These are phyloP conservation scores for Chlorophyllum brunneum DNA, from an alignment of 768 basidiomycete genomes.

Conservation along the genomic window DNA sequence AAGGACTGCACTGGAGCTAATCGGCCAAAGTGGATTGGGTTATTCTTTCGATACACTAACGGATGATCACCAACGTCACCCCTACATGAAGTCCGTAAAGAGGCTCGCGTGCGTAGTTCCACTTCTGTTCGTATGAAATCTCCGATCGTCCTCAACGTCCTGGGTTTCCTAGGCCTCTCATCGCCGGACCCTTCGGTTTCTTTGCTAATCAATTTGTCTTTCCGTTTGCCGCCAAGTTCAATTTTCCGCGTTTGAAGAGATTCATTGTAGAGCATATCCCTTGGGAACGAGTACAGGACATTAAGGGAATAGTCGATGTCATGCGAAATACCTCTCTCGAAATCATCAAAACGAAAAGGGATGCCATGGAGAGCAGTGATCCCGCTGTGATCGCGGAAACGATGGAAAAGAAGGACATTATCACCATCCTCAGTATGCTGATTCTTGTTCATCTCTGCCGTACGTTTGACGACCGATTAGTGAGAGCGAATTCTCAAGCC, in stretches of 20 bases:
- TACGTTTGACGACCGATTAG: conserved; percentile 16
- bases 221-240: conserved; percentile 1
- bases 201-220: conserved; percentile 9
- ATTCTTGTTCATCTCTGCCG: neutral
- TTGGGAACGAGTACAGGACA: conserved; percentile 21
- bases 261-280: conserved; percentile 32
- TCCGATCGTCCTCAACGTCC: neutral
- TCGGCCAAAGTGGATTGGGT: conserved; percentile 28
- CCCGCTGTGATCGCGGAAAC: conserved; percentile 28
- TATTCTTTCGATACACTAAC: conserved; percentile 26
- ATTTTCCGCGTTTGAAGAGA: conserved; percentile 14
- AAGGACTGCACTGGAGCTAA: conserved; percentile 26
- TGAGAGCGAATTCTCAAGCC: conserved; percentile 31
- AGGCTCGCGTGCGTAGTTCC: conserved; percentile 28
- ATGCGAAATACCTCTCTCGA: conserved; percentile 31
- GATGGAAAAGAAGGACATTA: conserved; percentile 41
- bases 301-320: conserved; percentile 30
- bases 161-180: neutral
- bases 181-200: conserved; percentile 3
- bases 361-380: conserved; percentile 29
- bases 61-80: conserved; percentile 25
- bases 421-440: conserved; percentile 42
- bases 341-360: conserved; percentile 36
- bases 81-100: conserved; percentile 28
- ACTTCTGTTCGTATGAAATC: too few species aligned